Conservation (phyloP, 352 stramenopile species). For the Lagenidium giganteum region DNA sequence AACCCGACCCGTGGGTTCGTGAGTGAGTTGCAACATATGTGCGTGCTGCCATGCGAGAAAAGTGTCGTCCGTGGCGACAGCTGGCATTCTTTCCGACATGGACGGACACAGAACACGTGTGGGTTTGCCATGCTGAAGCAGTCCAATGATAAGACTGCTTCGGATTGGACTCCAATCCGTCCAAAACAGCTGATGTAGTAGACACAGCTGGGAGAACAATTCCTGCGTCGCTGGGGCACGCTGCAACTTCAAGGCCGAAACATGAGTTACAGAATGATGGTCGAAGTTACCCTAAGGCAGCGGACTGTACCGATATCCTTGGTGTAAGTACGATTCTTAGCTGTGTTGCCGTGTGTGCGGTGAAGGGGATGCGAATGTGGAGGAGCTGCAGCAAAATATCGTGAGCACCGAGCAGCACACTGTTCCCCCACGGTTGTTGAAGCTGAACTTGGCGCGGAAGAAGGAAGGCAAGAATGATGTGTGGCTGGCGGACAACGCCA, state of each 20-base stretch:
- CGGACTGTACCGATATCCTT: background rate
- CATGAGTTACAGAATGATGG: conserved; percentile 19
- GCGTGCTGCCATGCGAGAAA: too few relatives aligned
- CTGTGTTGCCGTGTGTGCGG: conserved; percentile 8
- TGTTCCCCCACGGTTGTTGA: conserved; percentile 4
- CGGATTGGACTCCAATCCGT: too few relatives aligned
- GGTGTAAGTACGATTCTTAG: conserved; percentile 11
- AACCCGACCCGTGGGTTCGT: too few relatives aligned
- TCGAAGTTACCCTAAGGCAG: conserved; percentile 7
- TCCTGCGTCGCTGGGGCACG: background rate
- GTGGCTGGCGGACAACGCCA: conserved; percentile 4
- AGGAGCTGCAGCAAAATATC: conserved; percentile 3
- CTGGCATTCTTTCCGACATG: conserved; percentile 2
- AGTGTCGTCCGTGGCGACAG: too few relatives aligned
- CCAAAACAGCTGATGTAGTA: conserved; percentile 4
- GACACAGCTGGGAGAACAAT: conserved; percentile 2
- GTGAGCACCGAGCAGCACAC: background rate
- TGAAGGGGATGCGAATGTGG: conserved; percentile 10
- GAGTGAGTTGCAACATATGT: too few relatives aligned
- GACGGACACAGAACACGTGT: too few relatives aligned
- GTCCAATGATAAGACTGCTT: too few relatives aligned
- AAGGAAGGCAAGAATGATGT: background rate
- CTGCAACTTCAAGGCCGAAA: too few relatives aligned
- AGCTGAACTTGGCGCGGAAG: conserved; percentile 9
- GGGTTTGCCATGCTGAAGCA: too few relatives aligned